A percentile compares a stretch with the other conserved stretches of the same genome.
Conservation (phyloP, 306 rosid genomes). For the Cicer cuneatum region DNA sequence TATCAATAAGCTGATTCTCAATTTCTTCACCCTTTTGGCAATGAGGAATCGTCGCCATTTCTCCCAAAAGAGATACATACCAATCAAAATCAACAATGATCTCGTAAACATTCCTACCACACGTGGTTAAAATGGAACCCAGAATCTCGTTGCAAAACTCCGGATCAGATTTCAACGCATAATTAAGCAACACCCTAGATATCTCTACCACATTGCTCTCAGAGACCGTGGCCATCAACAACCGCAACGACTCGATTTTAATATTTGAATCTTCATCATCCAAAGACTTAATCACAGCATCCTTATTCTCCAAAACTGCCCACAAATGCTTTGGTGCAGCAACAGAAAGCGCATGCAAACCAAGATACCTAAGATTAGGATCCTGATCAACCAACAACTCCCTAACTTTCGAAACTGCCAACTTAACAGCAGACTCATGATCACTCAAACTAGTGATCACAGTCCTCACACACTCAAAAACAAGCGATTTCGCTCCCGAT, state of each 20-base stretch:
- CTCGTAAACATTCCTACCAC: slow-evolving; percentile 73
- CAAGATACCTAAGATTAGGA: slow-evolving; percentile 91
- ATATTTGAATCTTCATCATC: slow-evolving; percentile 87
- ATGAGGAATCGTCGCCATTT: slow-evolving; percentile 79
- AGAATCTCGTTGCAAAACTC: slow-evolving; percentile 81
- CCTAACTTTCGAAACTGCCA: slow-evolving; percentile 64
- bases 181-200: slow-evolving; percentile 72
- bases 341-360: slow-evolving; percentile 72
- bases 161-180: slow-evolving; percentile 81
- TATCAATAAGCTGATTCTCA: slow-evolving; percentile 86
- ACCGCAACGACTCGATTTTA: slow-evolving; percentile 72
- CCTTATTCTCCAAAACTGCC: slow-evolving; percentile 90
- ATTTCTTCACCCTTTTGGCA: slow-evolving; percentile 88
- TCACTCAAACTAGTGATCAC: slow-evolving; percentile 73
- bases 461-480: slow-evolving; percentile 86
- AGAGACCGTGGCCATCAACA: slow-evolving; percentile 86
- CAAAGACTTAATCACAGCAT: slow-evolving; percentile 75
- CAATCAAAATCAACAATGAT: slow-evolving; percentile 86
- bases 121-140: slow-evolving; percentile 70
- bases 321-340: slow-evolving; percentile 65
- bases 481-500: slow-evolving; percentile 75
- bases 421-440: slow-evolving; percentile 72
- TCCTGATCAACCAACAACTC: slow-evolving; percentile 83
- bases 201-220: slow-evolving; percentile 78
- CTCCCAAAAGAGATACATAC: slow-evolving; percentile 87